Conservation (phyloP, 192 early-diverging fungal species). For the Rhizophagus clarus region DNA sequence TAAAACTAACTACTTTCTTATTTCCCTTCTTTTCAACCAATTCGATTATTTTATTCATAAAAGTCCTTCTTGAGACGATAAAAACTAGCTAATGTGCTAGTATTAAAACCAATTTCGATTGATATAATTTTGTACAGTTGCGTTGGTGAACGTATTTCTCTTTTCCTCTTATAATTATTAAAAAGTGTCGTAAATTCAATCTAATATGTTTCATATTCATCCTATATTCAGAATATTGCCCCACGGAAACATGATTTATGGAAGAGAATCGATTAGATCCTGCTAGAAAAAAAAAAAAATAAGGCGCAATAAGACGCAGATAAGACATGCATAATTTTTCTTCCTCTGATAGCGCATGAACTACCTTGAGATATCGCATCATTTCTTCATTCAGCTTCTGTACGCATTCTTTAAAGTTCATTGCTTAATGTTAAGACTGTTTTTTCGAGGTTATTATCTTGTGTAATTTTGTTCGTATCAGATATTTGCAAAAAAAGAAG, state of each 20-base stretch:
- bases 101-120: not conserved
- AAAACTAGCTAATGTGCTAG: constrained; percentile 8
- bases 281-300: no score
- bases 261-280: not conserved
- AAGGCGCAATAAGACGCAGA: not conserved
- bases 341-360: no score
- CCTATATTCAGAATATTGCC: not conserved
- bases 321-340: not conserved
- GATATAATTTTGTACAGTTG: not conserved
- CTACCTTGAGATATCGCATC: no score
- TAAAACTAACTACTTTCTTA: not conserved
- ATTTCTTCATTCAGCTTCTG: no score
- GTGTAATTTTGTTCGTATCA: no score
- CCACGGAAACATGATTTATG: not conserved
- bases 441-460: no score
- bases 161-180: constrained; percentile 1
- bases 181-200: not conserved
- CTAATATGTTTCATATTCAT: not conserved
- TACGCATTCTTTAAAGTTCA: no score
- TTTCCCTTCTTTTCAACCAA: constrained; percentile 1
- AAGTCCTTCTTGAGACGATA: not conserved
- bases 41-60: not conserved
- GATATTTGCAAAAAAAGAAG: no score
- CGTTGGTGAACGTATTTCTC: not conserved
- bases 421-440: no score